Evolutionary conservation across 371 early-diverging fungal species (phyloP).

Genomic region (Mortierella sp.): DNA sequence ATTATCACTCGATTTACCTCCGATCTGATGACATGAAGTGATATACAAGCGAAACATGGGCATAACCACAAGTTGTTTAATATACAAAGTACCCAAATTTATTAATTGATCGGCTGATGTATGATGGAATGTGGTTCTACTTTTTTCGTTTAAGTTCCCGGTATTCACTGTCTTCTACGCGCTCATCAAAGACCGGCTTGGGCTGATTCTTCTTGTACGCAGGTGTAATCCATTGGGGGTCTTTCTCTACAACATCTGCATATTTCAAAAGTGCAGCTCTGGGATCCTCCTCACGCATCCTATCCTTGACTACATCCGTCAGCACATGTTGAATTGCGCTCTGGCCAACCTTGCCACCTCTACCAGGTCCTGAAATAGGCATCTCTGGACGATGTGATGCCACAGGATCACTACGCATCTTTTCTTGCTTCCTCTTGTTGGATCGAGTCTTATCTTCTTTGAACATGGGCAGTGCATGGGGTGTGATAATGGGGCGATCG

Average conservation of each 20-base stretch:
- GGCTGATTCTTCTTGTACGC: constrained; percentile 91
- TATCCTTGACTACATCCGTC: constrained; percentile 87
- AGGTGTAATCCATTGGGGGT: constrained; percentile 90
- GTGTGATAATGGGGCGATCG: constrained; percentile 84
- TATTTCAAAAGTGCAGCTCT: constrained; percentile 94
- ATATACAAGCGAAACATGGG: too few relatives aligned
- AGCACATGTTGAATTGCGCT: constrained; percentile 88
- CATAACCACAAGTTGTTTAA: not conserved
- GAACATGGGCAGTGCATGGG: constrained; percentile 91
- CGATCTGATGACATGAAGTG: too few relatives aligned
- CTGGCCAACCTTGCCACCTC: constrained; percentile 85
- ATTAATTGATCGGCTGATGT: not conserved
- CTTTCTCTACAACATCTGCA: constrained; percentile 83
- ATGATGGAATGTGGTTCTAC: not conserved
- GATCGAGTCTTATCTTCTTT: constrained; percentile 76
- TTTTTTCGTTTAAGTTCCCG: constrained; percentile 65
- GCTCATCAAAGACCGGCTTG: constrained; percentile 79
- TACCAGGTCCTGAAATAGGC: constrained; percentile 87
- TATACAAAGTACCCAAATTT: not conserved
- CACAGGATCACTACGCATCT: constrained; percentile 80
- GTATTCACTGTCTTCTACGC: constrained; percentile 74
- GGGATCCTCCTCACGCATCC: constrained; percentile 90
- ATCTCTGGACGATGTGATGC: constrained; percentile 82
- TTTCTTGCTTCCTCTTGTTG: constrained; percentile 82
- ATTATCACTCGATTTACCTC: too few relatives aligned